Percentiles rank a stretch among this genome's conserved stretches.
Conservation (phyloP, 805 yeast species). For the Wickerhamomyces strasburgensis region DNA sequence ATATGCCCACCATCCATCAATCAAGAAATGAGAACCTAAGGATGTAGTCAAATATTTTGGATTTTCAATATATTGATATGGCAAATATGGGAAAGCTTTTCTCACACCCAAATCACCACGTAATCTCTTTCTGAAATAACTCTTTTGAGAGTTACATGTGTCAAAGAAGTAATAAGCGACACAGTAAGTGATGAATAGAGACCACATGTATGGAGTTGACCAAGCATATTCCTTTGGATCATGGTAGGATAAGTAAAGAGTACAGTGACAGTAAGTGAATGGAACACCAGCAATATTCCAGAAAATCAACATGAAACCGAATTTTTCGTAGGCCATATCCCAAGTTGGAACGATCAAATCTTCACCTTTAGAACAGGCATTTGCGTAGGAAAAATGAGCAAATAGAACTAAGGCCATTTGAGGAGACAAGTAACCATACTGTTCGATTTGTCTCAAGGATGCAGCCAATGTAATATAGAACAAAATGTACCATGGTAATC, state of each 20-base stretch:
- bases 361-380: conserved; percentile 97
- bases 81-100: conserved; percentile 91
- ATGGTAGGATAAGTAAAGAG: conserved; percentile 77
- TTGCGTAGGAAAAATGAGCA: conserved; percentile 93
- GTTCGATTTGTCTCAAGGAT: conserved; percentile 73
- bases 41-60: conserved; percentile 83
- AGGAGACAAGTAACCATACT: conserved; percentile 72
- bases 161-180: conserved; percentile 89
- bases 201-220: conserved; percentile 55
- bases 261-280: conserved; percentile 93
- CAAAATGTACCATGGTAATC: conserved; percentile 94
- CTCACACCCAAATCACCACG: conserved; percentile 75
- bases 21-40: conserved; percentile 76
- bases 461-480: conserved; percentile 73
- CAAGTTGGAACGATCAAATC: conserved; percentile 96
- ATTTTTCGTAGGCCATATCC: conserved; percentile 99
- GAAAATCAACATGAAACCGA: conserved; percentile 97
- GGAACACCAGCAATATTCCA: conserved; percentile 99
- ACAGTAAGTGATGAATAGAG: conserved; percentile 52
- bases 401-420: conserved; percentile 68
- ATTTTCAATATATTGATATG: conserved; percentile 73
- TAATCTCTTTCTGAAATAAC: conserved; percentile 77
- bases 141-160: conserved; percentile 92
- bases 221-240: conserved; percentile 78
- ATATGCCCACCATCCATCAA: conserved; percentile 92